phyloP scores from a whole-genome alignment of 2,329 filamentous ascomycete species.

The Aureobasidium zeae region DNA sequence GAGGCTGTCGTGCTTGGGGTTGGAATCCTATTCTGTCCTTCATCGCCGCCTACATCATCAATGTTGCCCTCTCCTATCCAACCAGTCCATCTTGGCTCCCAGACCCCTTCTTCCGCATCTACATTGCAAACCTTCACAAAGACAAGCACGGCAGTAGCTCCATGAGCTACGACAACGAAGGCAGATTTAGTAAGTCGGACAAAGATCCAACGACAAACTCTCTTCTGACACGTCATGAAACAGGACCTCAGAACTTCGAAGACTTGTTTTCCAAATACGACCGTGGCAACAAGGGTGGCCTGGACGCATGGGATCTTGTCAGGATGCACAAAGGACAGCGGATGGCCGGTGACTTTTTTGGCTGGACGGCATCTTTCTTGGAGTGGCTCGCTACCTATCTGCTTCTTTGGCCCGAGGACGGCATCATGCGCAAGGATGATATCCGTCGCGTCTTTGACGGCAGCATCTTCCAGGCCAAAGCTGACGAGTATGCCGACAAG shows the following conservation, averaged over 20 bases:
- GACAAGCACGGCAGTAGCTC: constrained; percentile 38
- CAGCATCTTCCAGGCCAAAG: constrained; percentile 41
- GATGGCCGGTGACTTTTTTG: constrained; percentile 37
- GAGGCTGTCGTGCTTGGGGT: constrained; percentile 38
- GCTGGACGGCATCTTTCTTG: constrained; percentile 37
- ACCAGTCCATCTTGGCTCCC: constrained; percentile 37
- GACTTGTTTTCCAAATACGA: constrained; percentile 42
- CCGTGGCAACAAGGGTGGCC: constrained; percentile 29
- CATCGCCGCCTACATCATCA: constrained; percentile 40
- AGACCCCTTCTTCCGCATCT: constrained; percentile 36
- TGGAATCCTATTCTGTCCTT: constrained; percentile 37
- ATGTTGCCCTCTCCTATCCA: constrained; percentile 42
- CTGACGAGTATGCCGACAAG: constrained; percentile 26
- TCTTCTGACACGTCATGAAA: too few species aligned
- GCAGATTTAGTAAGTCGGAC: constrained; percentile 32
- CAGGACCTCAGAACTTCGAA: constrained; percentile 37
- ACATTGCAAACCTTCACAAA: constrained; percentile 33
- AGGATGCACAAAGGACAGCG: constrained; percentile 35
- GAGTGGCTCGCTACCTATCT: constrained; percentile 29
- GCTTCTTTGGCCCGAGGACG: constrained; percentile 31
- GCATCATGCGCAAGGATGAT: constrained; percentile 49
- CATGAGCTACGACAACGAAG: constrained; percentile 38
- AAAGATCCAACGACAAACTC: too few species aligned
- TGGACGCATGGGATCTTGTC: constrained; percentile 33
- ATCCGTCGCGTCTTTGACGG: constrained; percentile 45